phyloP scores from a whole-genome alignment of 805 yeast species.

The Hemisphaericaspora nanyangensis region DNA sequence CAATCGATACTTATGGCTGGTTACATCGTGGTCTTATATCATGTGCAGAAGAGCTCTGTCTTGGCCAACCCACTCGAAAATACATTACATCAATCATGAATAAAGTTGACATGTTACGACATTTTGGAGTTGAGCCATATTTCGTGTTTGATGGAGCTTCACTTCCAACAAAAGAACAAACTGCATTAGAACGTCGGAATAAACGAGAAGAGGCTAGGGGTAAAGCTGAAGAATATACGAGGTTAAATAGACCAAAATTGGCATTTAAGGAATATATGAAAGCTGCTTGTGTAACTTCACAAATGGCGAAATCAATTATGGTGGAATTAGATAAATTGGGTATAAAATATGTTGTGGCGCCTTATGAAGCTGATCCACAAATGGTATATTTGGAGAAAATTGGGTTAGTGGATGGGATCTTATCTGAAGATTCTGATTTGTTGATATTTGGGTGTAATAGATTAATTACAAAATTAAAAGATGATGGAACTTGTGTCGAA shows the following conservation, averaged over 20 bases:
- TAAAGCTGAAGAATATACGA: conserved; percentile 50
- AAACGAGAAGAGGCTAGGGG: conserved; percentile 55
- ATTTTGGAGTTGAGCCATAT: conserved; percentile 73
- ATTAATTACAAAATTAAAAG: conserved; percentile 79
- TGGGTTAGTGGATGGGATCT: conserved; percentile 76
- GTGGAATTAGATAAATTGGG: conserved; percentile 56
- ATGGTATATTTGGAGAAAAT: conserved; percentile 80
- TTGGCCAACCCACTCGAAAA: conserved; percentile 64
- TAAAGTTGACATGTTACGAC: conserved; percentile 60
- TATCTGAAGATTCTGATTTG: conserved; percentile 93
- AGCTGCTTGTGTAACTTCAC: conserved; percentile 83
- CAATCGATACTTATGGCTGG: conserved; percentile 98
- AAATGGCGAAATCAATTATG: conserved; percentile 85
- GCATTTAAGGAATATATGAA: conserved; percentile 72
- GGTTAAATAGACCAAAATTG: conserved; percentile 49
- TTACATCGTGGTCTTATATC: conserved; percentile 79
- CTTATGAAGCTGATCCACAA: conserved; percentile 98
- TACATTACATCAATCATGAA: conserved; percentile 68
- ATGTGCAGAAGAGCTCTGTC: conserved; percentile 80
- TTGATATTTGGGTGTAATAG: conserved; percentile 79
- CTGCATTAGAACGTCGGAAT: conserved; percentile 61
- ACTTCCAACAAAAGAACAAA: conserved; percentile 70
- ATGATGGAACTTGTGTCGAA: conserved; percentile 68
- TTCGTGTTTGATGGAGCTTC: conserved; percentile 93
- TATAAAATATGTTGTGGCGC: conserved; percentile 84